Evolutionary conservation across 2,329 filamentous ascomycete species (phyloP), one percentile per base, ranked within the genome.

Genomic region (Pyricularia sp.): DNA sequence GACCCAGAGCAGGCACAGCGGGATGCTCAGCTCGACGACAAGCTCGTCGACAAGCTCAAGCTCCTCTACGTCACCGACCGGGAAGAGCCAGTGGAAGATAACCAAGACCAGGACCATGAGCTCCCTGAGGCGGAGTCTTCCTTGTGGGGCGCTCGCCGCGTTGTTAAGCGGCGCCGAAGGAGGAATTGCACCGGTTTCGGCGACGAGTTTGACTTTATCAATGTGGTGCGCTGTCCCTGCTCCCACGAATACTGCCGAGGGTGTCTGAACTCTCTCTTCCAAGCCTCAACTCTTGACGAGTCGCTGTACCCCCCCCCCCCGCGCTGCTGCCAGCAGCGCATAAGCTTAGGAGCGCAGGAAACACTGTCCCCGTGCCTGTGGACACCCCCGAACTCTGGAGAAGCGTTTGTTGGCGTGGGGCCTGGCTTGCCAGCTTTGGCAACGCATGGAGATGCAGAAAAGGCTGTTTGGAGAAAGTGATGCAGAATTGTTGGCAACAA

Each of bases 301-400:
- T 77, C 79, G 0, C 72, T 84, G 0, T 88, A 85, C 69, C 86
- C 85, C 0, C 84, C 85, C n/a, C n/a, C n/a, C n/a, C n/a, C n/a
- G n/a, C n/a, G n/a, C n/a, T n/a, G n/a, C n/a, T n/a, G n/a, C n/a
- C n/a, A n/a, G n/a, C n/a, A n/a, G n/a, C n/a, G 28, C 28, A 30
- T 50, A 50, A 50, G 17, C 17, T 50, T 50, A 50, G 42, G 17
- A 50, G n/a, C 42, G 42, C 42, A 50, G 42, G 42, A 50, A 50
- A 50, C 17, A 10, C 17, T 50, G 17, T 50, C 42, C 42, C 42
- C 42, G 42, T 50, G 6, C 42, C 42, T 50, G 42, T 50, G 42
- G 42, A 50, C 42, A 50, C 42, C 42, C 17, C 42, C 42, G 42
- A n/a, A 50, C 17, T 50, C 17, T 50, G 42, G 17, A 50, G 17